Conservation (phyloP, 169 alveolate genomes). For the Toxoplasma gondii region DNA sequence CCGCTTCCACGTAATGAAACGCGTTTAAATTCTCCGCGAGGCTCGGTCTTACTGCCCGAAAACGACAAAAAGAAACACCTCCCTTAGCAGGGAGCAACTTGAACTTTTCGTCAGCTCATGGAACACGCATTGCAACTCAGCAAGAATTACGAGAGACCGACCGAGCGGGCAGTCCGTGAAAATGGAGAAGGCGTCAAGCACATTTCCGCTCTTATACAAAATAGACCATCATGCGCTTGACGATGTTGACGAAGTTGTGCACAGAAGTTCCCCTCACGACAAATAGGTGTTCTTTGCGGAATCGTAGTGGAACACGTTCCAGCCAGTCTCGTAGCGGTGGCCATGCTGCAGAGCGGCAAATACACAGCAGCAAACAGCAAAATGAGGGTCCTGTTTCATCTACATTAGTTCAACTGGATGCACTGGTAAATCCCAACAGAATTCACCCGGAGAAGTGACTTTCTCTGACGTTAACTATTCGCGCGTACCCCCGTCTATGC, state of each 20-base stretch:
- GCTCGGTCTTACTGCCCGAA: too few relatives aligned
- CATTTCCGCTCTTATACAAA: neutral
- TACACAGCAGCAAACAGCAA: neutral
- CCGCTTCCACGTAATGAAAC: too few relatives aligned
- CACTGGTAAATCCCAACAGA: too few relatives aligned
- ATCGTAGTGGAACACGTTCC: constrained; percentile 59
- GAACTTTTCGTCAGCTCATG: neutral
- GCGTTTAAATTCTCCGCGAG: too few relatives aligned
- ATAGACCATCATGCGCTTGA: neutral
- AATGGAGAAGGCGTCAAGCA: neutral
- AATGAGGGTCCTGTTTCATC: neutral
- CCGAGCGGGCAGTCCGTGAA: neutral
- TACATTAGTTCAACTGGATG: too few relatives aligned
- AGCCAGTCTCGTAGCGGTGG: constrained; percentile 57
- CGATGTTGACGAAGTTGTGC: neutral
- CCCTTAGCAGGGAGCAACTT: neutral
- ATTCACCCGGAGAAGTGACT: too few relatives aligned
- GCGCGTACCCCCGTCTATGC: too few relatives aligned
- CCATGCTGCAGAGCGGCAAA: constrained; percentile 47
- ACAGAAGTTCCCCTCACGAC: constrained; percentile 5
- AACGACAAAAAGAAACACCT: neutral
- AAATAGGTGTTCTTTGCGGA: constrained; percentile 38
- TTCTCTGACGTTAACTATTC: too few relatives aligned
- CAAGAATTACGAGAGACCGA: neutral
- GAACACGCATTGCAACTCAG: neutral